Evolutionary conservation across 495 filamentous ascomycete genomes (phyloP).

Genomic region (Oleoguttula mirabilis): DNA sequence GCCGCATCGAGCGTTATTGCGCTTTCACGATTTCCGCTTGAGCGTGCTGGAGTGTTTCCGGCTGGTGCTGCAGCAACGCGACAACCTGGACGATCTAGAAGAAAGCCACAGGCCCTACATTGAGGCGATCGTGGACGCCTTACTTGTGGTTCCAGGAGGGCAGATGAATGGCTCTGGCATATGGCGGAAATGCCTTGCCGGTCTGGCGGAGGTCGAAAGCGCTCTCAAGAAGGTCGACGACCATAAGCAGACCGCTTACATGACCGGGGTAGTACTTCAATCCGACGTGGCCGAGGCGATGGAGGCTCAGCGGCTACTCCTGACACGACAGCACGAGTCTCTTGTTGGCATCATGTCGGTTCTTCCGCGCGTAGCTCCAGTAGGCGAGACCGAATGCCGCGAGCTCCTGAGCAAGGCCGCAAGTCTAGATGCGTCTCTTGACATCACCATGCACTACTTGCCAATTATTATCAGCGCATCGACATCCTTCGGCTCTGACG

Average conservation of each 20-base stretch:
- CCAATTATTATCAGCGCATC: conserved; percentile 64
- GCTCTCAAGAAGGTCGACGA: conserved; percentile 63
- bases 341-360: conserved; percentile 65
- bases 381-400: conserved; percentile 57
- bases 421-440: conserved; percentile 59
- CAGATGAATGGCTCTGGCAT: conserved; percentile 23
- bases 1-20: conserved; percentile 40
- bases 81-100: conserved; percentile 52
- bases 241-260: conserved; percentile 52
- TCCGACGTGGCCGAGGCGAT: conserved; percentile 55
- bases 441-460: conserved; percentile 61
- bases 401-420: conserved; percentile 52
- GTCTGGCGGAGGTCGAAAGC: conserved; percentile 59
- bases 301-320: conserved; percentile 56
- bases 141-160: conserved; percentile 8
- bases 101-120: conserved; percentile 44
- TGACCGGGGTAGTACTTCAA: conserved; percentile 50
- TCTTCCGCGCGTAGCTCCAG: conserved; percentile 54
- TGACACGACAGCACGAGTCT: conserved; percentile 77
- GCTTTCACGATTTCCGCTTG: conserved; percentile 69
- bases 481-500: conserved; percentile 52
- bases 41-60: conserved; percentile 73
- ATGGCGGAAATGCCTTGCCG: conserved; percentile 58
- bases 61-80: conserved; percentile 8
- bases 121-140: conserved; percentile 32